Conservation (phyloP, 805 yeast genomes). For the Cyberlindnera mississippiensis region DNA sequence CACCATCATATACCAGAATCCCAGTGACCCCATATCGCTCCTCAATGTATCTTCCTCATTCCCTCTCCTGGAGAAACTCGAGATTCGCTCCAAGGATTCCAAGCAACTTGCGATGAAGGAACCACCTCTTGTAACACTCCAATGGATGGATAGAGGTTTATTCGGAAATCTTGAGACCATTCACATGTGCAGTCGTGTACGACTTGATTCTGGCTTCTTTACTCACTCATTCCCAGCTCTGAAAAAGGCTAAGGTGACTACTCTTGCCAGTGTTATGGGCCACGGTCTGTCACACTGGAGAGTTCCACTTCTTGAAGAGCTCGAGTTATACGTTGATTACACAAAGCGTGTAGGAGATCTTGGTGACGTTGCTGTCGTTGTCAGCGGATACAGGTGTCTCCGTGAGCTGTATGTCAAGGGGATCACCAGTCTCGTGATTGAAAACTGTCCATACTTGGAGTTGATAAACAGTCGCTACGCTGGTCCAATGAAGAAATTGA, state of each 20-base stretch:
- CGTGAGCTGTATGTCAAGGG: slow-evolving; percentile 7
- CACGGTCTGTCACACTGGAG: slow-evolving; percentile 8
- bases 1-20: slow-evolving; percentile 3
- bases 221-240: slow-evolving; percentile 6
- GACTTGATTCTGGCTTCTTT: slow-evolving; percentile 8
- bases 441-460: slow-evolving; percentile 8
- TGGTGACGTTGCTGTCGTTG: slow-evolving; percentile 5
- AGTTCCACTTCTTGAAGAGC: slow-evolving; percentile 5
- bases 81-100: slow-evolving; percentile 3
- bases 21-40: background rate
- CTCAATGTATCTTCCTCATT: slow-evolving; percentile 1
- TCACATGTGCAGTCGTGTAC: slow-evolving; percentile 6
- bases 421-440: slow-evolving; percentile 2
- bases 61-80: slow-evolving; percentile 2
- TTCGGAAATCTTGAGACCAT: slow-evolving; percentile 4
- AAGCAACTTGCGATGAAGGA: slow-evolving; percentile 2
- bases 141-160: slow-evolving; percentile 5
- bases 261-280: background rate
- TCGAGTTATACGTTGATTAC: slow-evolving; percentile 5
- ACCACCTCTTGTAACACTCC: slow-evolving; percentile 4
- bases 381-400: slow-evolving; percentile 4
- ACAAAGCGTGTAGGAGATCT: slow-evolving; percentile 4
- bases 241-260: slow-evolving; percentile 5
- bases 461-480: slow-evolving; percentile 9
- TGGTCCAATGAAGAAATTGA: slow-evolving; percentile 5